Evolutionary conservation across 805 yeast species (phyloP).

Genomic region (Cyberlindnera mrakii): DNA sequence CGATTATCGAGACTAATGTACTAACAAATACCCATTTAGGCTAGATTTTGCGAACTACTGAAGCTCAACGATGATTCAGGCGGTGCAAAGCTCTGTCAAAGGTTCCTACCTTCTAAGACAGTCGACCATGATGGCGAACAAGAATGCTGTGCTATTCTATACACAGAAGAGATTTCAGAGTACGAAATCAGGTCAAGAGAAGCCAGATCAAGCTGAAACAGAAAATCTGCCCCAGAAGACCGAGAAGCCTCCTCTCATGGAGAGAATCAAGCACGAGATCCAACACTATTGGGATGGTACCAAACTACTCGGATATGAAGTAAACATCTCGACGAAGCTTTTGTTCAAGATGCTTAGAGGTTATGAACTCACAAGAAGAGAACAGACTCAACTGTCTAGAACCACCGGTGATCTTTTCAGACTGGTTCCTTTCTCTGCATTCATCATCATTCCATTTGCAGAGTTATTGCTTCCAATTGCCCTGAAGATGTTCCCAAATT

Average conservation of each 20-base stretch:
- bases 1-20: background rate
- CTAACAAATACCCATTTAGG: background rate
- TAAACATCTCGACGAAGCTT: conserved; percentile 76
- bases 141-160: background rate
- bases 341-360: conserved; percentile 82
- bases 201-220: background rate
- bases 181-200: background rate
- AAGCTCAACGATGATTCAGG: background rate
- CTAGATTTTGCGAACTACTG: background rate
- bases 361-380: conserved; percentile 87
- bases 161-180: conserved; percentile 2
- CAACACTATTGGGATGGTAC: conserved; percentile 96
- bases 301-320: conserved; percentile 84
- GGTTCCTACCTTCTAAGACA: background rate
- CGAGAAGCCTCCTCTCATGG: conserved; percentile 60
- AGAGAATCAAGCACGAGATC: conserved; percentile 80
- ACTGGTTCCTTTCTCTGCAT: conserved; percentile 88
- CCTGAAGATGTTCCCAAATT: conserved; percentile 84
- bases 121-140: background rate
- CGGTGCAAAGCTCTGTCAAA: background rate
- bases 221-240: conserved; percentile 16
- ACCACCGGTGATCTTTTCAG: conserved; percentile 82
- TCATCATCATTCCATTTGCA: conserved; percentile 88
- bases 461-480: conserved; percentile 88
- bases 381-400: conserved; percentile 78